Evolutionary conservation across 192 early-diverging fungal genomes (phyloP), one percentile per base, ranked within the genome.

Genomic region (Podila epigama): DNA sequence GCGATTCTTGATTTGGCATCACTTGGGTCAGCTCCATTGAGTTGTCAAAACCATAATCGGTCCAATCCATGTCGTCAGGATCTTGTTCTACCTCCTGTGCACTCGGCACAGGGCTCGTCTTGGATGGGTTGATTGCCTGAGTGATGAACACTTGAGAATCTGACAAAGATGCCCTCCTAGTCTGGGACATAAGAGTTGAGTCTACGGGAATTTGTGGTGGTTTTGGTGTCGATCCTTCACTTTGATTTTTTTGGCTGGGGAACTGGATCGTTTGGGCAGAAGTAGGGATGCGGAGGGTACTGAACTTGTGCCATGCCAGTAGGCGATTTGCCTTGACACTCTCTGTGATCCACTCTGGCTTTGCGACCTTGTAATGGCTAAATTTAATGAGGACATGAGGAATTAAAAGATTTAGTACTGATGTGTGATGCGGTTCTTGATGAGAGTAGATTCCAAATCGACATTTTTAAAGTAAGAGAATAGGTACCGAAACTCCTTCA

Each of bases 301-400:
- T 75, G 66, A 88, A 97, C 6, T 72, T 67, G 27, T 82, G 78
- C 93, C 93, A 95, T 2, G 89, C 73, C 8, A 97, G 84, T 51
- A 88, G 68, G 44, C 79, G 82, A 13, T 79, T 69, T 2, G 83
- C 83, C 36, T 83, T 78, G 36, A 94, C 80, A 27, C 86, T 89
- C 28, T 97, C 92, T 1, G 83, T 75, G 7, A 97, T 78, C 96
- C 96, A 97, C 27, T 85, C 85, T 25, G 92, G 90, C 20, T 68
- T 85, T 10, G 89, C 92, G 0, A 93, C 86, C 34, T 85, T 86
- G 77, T 91, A 93, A 34, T 81, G 79, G 27, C 87, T 87, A 65
- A 13, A 33, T 7, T 12, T 4, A 4, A 25, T 59, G n/a, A 40
- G 15, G 1, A 15, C 25, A 57, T 61, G 25, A n/a, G 4, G 1